Evolutionary conservation across 2,329 filamentous ascomycete species (phyloP).

Genomic region (Microdochium trichocladiopsis): DNA sequence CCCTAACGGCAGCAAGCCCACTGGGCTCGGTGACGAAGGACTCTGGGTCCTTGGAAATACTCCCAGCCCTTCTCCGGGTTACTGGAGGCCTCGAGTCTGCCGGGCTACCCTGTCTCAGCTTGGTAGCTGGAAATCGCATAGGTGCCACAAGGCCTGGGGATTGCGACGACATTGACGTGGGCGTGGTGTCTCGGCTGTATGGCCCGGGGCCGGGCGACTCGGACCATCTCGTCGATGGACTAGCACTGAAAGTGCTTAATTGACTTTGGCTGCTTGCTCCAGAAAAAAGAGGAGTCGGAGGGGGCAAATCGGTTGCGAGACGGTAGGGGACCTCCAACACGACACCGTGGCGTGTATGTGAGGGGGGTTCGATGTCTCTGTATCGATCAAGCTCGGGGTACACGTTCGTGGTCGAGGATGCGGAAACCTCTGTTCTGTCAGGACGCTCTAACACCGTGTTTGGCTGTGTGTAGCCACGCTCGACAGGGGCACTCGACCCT

Average conservation of each 20-base stretch:
- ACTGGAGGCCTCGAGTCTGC: conserved; percentile 51
- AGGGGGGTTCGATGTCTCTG: conserved; percentile 34
- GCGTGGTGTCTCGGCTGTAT: conserved; percentile 72
- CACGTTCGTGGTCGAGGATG: conserved; percentile 35
- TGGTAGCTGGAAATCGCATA: conserved; percentile 35
- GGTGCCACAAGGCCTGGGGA: conserved; percentile 56
- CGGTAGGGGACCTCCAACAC: conserved; percentile 44
- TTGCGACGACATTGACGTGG: conserved; percentile 70
- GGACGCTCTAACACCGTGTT: conserved; percentile 32
- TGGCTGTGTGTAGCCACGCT: conserved; percentile 33
- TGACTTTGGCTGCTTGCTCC: conserved; percentile 45
- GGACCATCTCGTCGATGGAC: conserved; percentile 69
- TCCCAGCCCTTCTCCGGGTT: conserved; percentile 49
- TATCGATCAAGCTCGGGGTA: conserved; percentile 59
- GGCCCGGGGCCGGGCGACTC: conserved; percentile 62
- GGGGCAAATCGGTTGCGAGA: conserved; percentile 57
- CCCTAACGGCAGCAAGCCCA: conserved; percentile 58
- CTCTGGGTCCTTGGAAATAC: conserved; percentile 43
- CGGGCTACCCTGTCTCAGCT: conserved; percentile 47
- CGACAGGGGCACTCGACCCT: conserved; percentile 27
- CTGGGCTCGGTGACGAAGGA: conserved; percentile 39
- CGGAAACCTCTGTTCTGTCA: conserved; percentile 34
- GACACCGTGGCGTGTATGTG: conserved; percentile 20
- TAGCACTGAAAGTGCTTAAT: conserved; percentile 55
- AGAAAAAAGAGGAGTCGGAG: conserved; percentile 59